Evolutionary conservation across 768 basidiomycete species (phyloP), one percentile per base, ranked within the genome.

Genomic region (Phylloporus scabripes): DNA sequence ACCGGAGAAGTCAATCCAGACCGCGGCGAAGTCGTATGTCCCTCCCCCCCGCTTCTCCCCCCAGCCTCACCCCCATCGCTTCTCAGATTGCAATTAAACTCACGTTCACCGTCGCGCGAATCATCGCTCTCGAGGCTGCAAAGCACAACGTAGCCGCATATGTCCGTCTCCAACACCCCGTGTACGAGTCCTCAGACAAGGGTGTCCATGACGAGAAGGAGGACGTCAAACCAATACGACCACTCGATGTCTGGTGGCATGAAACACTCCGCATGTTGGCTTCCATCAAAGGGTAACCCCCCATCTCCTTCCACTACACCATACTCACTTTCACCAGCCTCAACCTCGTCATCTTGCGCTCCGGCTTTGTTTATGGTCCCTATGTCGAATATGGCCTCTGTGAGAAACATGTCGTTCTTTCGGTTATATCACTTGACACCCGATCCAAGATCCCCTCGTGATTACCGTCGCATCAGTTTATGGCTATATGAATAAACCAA

Each of bases 171-270:
- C 83, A 85, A 48, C 82, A 81, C 21, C 86, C 88, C 23, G 88
- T 83, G 64, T 92, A 92, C 63, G 81, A 88, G 59, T 82, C 81
- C 18, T 72, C 80, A 7, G 79, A 78, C 52, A 90, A 87, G 65
- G 77, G 76, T 34, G 53, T 72, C 15, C 77, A 82, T 52, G 72
- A 80, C 46, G 91, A 92, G 71, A 84, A 82, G 62, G 83, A 87
- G 40, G 82, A 85, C 49, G 68, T 82, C 42, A 85, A 86, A 60
- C 89, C 91, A 10, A 67, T 72, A 17, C 83, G 82, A 39, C 76
- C 80, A 6, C 67, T 82, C 51, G 90, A 91, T 15, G 80, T 72
- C 15, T 93, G 91, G 91, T 92, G 89, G 87, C 91, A 93, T 56
- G 91, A 92, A 70, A 81, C 86, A 1, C 70, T 87, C 21, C 78